Evolutionary conservation across 2,329 filamentous ascomycete genomes (phyloP), one percentile per base, ranked within the genome.

Genomic region (Rhinocladiella similis): DNA sequence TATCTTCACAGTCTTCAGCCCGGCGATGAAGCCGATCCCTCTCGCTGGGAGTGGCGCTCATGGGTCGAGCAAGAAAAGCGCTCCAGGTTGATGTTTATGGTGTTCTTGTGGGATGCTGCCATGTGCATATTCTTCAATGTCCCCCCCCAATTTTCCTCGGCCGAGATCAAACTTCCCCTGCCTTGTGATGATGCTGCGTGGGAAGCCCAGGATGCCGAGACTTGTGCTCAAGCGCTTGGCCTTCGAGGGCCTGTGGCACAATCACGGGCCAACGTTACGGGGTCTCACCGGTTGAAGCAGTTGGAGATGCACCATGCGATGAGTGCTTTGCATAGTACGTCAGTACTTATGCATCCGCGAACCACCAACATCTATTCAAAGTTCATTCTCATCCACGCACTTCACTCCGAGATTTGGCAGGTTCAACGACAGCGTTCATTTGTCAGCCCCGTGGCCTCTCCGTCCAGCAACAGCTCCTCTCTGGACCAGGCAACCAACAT

Each of bases 61-160:
- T 91, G 88, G 88, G 75, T 89, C 33, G 83, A 87, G 59, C 87
- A 90, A 65, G 88, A 91, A 72, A 84, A 82, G 67, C 82, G 86
- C 41, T 82, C 83, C 27, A 80, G 88, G 39, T 71, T 85, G 16
- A 81, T 89, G 77, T 85, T 85, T 65, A 79, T 83, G 64, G 78
- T 89, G 2, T 85, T 85, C 66, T 72, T 89, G 16, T 76, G 81
- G 33, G 87, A 90, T 66, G 77, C 81, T 14, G 83, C 85, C 10
- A 80, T 87, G 67, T 83, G 83, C 16, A 80, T 91, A 18, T 91
- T 86, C 68, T 91, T 90, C 78, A 90, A 91, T 68, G 73, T 75
- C n/a, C 71, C 78, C 9, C 81, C 86, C 13, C 77, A 83, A 43
- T 83, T 90, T 41, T 83, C 89, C 56, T 73, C 79, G 7, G 77